Conservation (phyloP, 805 yeast species). For the Myxozyma kluyveri region DNA sequence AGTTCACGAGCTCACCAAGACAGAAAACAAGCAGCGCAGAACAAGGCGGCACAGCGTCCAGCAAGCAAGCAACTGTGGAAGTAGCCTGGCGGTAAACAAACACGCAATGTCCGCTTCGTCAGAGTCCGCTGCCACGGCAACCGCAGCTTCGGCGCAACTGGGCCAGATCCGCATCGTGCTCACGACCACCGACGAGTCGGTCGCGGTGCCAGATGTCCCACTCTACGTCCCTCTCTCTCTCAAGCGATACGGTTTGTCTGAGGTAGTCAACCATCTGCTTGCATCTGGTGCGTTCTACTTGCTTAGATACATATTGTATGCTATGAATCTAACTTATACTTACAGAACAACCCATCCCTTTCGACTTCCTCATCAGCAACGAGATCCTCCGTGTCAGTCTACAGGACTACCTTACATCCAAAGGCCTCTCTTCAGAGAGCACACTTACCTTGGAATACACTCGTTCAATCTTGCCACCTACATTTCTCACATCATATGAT, state of each 20-base stretch:
- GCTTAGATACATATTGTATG: background rate
- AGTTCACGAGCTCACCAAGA: too few species aligned
- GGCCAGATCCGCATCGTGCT: constrained; percentile 62
- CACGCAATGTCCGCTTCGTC: too few species aligned
- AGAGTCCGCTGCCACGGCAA: too few species aligned
- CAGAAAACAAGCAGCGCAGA: too few species aligned
- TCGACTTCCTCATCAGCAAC: constrained; percentile 86
- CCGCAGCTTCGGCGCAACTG: too few species aligned
- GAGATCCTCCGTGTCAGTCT: constrained; percentile 67
- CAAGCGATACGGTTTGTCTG: constrained; percentile 89
- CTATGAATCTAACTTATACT: background rate
- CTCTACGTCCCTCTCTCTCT: constrained; percentile 81
- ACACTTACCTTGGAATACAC: constrained; percentile 82
- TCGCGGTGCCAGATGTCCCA: constrained; percentile 77
- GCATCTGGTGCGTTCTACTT: constrained; percentile 34
- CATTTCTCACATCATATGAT: constrained; percentile 77
- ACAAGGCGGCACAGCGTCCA: too few species aligned
- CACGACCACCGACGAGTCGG: constrained; percentile 74
- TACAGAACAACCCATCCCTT: constrained; percentile 66
- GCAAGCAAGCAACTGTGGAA: too few species aligned
- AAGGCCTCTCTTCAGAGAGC: constrained; percentile 81
- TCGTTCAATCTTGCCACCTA: constrained; percentile 91
- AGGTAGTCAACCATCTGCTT: constrained; percentile 87
- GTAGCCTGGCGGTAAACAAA: too few species aligned
- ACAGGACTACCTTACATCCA: constrained; percentile 69